Evolutionary conservation across 139 green algal species (phyloP), one percentile per base, ranked within the genome.

Genomic region (Deuterostichococcus epilithicus): DNA sequence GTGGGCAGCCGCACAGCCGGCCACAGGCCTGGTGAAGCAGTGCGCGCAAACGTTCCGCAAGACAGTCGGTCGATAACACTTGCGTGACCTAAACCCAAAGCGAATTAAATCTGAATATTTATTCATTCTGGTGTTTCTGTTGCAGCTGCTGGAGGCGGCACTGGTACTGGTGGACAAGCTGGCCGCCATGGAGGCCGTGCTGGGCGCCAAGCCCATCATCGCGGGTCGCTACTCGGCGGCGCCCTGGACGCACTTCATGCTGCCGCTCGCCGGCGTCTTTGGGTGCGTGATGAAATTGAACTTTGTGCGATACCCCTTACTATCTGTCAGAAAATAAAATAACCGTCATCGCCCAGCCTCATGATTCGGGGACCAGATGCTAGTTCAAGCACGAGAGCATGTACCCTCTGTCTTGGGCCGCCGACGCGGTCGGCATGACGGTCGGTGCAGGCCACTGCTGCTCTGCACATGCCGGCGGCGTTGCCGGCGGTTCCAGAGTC

Each of bases 151-250:
- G 52, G 52, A 63, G 10, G 52, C 52, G 52, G 52, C 52, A 20
- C 52, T 63, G 52, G 74, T 72, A 1, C 42, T 78, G 74, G 10
- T 60, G 37, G 74, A 78, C 38, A 45, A 66, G 28, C 60, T 78
- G 30, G 65, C 74, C 23, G 74, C 74, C 1, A 39, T 73, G n/a
- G 65, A 73, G 66, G 38, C 73, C 65, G 72, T 79, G 74, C 74
- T 79, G 65, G 20, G 58, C 28, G 59, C 71, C 38, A 70, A 70
- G 39, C 74, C 74, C 1, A 70, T 79, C 63, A 60, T 79, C 65
- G 72, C 38, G 13, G 74, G 74, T 10, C 74, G 60, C 36, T 78
- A 65, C 74, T 72, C 52, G n/a, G 23, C 33, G 10, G 39, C 59
- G 5, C 74, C 74, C 5, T 78, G 52, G 52, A 63, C 52, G 13